Evolutionary conservation across 2,329 filamentous ascomycete genomes (phyloP), one percentile per base, ranked within the genome.

Genomic region (Dryadomyces sulphureus): DNA sequence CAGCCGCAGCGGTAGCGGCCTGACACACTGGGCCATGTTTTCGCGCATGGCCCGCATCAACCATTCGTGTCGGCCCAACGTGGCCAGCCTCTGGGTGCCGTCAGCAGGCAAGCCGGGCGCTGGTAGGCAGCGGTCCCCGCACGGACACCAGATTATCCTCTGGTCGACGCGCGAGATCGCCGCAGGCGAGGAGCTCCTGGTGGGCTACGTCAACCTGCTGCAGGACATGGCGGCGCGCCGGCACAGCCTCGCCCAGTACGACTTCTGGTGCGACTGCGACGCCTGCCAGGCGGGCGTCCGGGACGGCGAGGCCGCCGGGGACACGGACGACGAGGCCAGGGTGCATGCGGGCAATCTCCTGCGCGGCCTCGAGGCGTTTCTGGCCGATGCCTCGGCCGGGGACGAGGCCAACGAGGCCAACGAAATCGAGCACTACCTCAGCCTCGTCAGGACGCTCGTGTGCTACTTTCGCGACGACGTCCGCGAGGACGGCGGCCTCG

Each of bases 31-130:
- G 47, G 47, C 43, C 7, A 56, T 66, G 17, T 65, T 64, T 43
- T 54, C 56, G 7, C 48, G 56, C 34, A 56, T 61, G 21, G 54
- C 60, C 7, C 59, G 62, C 21, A 60, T 65, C 55, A 66, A 66
- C 47, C 63, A 66, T 50, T 55, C 53, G 12, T 66, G 63, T 54
- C 57, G 54, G 27, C 61, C 63, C 3, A 66, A 65, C 43, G 59
- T 62, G 0, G 56, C 49, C 45, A 63, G 61, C 45, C 51, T 52
- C 9, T 63, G 60, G 62, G 27, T 32, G 11, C 27, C 27, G 7
- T 9, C 4, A 14, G 16, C 9, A 5, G 27, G 27, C 9, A 32
- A 32, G 11, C 27, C 16, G 11, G 27, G 27, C 25, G 7, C 41
- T 19, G 47, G 44, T 1, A 59, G 56, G 2, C 7, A 38, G 53